Base-by-base conservation (phyloP, 2,329 filamentous ascomycete species). In the Stachybotrys chartarum region DNA sequence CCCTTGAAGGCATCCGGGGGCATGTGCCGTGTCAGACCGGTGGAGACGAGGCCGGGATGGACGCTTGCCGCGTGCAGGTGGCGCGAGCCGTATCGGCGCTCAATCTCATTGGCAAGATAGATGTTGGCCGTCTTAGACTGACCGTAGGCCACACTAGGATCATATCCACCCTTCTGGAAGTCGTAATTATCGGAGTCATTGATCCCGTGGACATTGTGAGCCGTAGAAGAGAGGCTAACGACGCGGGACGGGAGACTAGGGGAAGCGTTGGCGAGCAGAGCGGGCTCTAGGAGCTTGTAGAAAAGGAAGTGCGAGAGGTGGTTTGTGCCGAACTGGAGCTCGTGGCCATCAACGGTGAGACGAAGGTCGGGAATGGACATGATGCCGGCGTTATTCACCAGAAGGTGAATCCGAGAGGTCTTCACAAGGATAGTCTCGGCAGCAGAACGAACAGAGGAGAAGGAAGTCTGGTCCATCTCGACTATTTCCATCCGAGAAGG, bases 121-220 rank as follows among this genome's bases (percentile, higher is more conserved):
- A 81, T 72, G 58, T 78, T 80, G n/a, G 79, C 78, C 1, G 72
- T 71, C 61, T 82, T 83, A 50, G 69, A 67, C 58, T 79, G 73
- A 0, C 70, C 74, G 59, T 83, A 83, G 0, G 74, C 69, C 1
- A 58, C 54, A 55, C 64, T 69, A 0, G 66, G 66, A 7, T 71
- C 46, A 17, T 60, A 61, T 14, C 32, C 49, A 7, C 55, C 55
- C 3, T 57, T 57, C 3, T 63, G 51, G 30, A 61, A 60, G n/a
- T 61, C 61, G 54, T 59, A 56, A 39, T 57, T 57, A 16, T 56
- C 58, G 32, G 51, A 47, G 2, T 48, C 51, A n/a, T 50, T 44
- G 30, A 55, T 50, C 16, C 30, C 31, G 11, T 35, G 6, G 14
- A 18, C 12, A 12, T 8, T 8, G 31, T 57, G 57, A 5, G 39